Percentiles rank a stretch among this genome's conserved stretches.
These are phyloP conservation scores for Neofusicoccum laricinum DNA, from an alignment of 2,329 filamentous ascomycete genomes.

Conservation along the genomic window DNA sequence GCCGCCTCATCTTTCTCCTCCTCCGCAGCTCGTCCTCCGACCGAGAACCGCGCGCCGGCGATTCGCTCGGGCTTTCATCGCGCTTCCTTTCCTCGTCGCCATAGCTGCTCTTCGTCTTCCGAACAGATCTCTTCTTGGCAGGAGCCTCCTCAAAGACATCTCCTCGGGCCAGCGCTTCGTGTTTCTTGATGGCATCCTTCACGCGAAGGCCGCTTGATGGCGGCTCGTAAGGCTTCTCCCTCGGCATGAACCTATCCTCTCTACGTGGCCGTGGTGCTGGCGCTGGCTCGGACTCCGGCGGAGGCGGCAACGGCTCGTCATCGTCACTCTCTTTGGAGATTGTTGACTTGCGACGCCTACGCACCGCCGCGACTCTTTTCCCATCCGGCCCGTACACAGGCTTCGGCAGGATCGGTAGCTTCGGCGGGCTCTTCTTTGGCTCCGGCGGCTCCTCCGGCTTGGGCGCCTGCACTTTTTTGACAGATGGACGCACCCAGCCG, in stretches of 20 bases:
- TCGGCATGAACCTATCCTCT: not conserved
- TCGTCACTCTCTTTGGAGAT: slow-evolving; percentile 11
- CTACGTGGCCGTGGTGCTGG: not conserved
- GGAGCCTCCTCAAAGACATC: slow-evolving; percentile 1
- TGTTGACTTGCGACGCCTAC: slow-evolving; percentile 11
- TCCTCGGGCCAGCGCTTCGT: slow-evolving; percentile 4
- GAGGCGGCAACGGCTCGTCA: not conserved
- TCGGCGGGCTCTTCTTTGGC: slow-evolving; percentile 14
- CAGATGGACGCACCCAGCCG: slow-evolving; percentile 37
- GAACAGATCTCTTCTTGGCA: slow-evolving; percentile 6
- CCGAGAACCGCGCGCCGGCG: not conserved
- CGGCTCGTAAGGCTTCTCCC: slow-evolving; percentile 1
- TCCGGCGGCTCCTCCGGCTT: slow-evolving; percentile 12
- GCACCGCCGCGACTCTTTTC: slow-evolving; percentile 5
- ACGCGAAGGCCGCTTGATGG: slow-evolving; percentile 1
- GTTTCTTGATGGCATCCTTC: not conserved
- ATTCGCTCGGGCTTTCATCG: not conserved
- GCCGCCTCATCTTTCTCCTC: slow-evolving; percentile 20
- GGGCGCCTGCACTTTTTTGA: slow-evolving; percentile 20
- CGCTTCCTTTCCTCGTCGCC: slow-evolving; percentile 5
- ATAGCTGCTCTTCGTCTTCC: slow-evolving; percentile 10
- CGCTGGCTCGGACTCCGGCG: not conserved
- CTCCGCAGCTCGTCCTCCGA: slow-evolving; percentile 24
- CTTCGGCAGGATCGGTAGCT: slow-evolving; percentile 4
- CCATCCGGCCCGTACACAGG: slow-evolving; percentile 13